Conservation (phyloP, 768 basidiomycete genomes). For the Kwoniella dejecticola region DNA sequence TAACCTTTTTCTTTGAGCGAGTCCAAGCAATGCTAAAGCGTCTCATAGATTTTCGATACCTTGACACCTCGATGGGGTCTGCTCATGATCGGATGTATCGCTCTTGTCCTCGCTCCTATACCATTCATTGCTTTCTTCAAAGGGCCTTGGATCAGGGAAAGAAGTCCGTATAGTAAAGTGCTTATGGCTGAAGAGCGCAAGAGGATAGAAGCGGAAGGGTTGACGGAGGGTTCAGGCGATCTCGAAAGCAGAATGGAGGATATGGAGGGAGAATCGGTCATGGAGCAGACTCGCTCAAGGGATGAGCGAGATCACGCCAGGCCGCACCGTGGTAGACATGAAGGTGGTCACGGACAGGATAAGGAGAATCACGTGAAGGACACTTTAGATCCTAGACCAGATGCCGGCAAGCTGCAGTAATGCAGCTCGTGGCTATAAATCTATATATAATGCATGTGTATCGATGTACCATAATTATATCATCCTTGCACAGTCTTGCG, state of each 20-base stretch:
- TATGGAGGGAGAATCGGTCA: constrained; percentile 17
- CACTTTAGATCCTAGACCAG: too few relatives aligned
- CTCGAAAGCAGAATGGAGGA: constrained; percentile 22
- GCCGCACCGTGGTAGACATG: not conserved
- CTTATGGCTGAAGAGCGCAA: constrained; percentile 45
- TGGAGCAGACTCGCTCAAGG: constrained; percentile 9
- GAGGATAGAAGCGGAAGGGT: constrained; percentile 15
- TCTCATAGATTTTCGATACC: constrained; percentile 58
- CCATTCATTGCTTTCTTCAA: constrained; percentile 52
- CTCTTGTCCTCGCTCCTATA: constrained; percentile 63
- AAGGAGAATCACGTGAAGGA: not conserved
- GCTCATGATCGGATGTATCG: constrained; percentile 57
- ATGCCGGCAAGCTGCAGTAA: too few relatives aligned
- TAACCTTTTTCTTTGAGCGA: not conserved
- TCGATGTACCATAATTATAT: too few relatives aligned
- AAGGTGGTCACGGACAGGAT: not conserved
- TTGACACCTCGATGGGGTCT: constrained; percentile 65
- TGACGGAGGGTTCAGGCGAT: constrained; percentile 11
- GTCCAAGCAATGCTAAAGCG: too few relatives aligned
- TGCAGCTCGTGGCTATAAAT: too few relatives aligned
- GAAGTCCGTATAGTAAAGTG: constrained; percentile 37
- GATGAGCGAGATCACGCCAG: not conserved
- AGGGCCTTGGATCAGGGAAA: constrained; percentile 51
- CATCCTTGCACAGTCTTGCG: too few relatives aligned
- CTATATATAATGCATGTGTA: too few relatives aligned